A percentile compares a stretch with the other conserved stretches of the same genome.
These are phyloP conservation scores for Macadamia integrifolia DNA, from an alignment of 164 flowering plant species.

Conservation along the genomic window DNA sequence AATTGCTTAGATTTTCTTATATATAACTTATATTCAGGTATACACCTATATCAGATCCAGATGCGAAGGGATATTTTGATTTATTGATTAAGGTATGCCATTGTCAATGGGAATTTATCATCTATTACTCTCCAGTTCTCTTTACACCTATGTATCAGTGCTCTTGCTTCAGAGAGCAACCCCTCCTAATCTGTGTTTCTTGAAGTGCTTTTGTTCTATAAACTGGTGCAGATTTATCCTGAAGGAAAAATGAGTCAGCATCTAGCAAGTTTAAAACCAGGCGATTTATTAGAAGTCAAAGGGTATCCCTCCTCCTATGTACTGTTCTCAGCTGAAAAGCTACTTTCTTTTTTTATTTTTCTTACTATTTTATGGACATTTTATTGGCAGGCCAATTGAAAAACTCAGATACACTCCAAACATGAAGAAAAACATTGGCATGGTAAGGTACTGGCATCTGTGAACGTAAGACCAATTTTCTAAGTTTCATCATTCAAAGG, in stretches of 20 bases:
- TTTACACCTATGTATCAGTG: not conserved
- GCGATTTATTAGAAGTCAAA: constrained; percentile 92
- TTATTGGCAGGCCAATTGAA: constrained; percentile 82
- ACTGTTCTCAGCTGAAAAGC: not conserved
- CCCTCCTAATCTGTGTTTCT: not conserved
- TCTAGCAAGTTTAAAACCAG: constrained; percentile 81
- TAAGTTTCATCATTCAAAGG: no score
- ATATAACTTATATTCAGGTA: constrained; percentile 47
- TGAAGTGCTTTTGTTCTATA: not conserved
- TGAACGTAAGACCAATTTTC: not conserved
- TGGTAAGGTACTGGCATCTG: constrained; percentile 50
- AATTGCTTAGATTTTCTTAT: constrained; percentile 4
- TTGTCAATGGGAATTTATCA: not conserved
- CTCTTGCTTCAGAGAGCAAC: not conserved
- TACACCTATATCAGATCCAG: constrained; percentile 97
- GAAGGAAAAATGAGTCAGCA: constrained; percentile 99
- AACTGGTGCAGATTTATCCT: constrained; percentile 75
- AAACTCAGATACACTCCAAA: constrained; percentile 90
- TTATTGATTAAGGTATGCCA: constrained; percentile 75
- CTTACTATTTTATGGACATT: not conserved
- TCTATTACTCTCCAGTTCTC: not conserved
- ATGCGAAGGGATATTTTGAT: constrained; percentile 87
- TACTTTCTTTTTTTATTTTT: not conserved
- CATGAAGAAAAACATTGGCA: constrained; percentile 96
- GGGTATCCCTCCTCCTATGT: constrained; percentile 45